These are phyloP conservation scores for Tetragonia tetragonoides DNA, from an alignment of 148 eudicot species.

Conservation along the genomic window DNA sequence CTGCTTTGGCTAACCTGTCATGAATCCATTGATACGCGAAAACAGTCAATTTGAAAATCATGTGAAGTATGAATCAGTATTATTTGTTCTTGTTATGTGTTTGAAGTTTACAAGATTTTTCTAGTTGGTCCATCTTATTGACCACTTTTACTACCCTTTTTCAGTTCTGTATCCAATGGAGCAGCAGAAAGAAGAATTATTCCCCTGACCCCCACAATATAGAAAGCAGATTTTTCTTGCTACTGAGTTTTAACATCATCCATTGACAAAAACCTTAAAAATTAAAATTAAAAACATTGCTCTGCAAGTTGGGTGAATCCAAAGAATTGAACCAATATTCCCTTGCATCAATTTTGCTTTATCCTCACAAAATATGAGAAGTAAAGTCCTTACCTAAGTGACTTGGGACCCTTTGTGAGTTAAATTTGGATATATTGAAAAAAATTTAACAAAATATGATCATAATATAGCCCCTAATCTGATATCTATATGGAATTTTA, in stretches of 20 bases:
- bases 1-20: not conserved
- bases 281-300: not conserved
- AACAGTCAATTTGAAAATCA: not conserved
- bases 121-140: not conserved
- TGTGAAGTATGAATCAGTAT: not conserved
- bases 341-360: not conserved
- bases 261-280: not conserved
- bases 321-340: not conserved
- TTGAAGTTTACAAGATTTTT: not conserved
- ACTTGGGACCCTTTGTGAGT: too few species aligned
- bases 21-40: not conserved
- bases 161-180: conserved; percentile 7
- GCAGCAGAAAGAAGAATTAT: conserved; percentile 13
- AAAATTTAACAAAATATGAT: too few species aligned
- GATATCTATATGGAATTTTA: too few species aligned
- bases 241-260: not conserved
- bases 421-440: too few species aligned
- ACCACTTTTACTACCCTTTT: conserved; percentile 3
- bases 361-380: not conserved
- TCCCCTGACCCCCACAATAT: not conserved
- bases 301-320: not conserved
- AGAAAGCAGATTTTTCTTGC: not conserved
- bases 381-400: not conserved
- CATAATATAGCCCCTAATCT: too few species aligned
- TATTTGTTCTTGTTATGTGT: not conserved